Evolutionary conservation across 1,284 basidiomycete genomes (phyloP).

Genomic region (Earliella scabrosa): DNA sequence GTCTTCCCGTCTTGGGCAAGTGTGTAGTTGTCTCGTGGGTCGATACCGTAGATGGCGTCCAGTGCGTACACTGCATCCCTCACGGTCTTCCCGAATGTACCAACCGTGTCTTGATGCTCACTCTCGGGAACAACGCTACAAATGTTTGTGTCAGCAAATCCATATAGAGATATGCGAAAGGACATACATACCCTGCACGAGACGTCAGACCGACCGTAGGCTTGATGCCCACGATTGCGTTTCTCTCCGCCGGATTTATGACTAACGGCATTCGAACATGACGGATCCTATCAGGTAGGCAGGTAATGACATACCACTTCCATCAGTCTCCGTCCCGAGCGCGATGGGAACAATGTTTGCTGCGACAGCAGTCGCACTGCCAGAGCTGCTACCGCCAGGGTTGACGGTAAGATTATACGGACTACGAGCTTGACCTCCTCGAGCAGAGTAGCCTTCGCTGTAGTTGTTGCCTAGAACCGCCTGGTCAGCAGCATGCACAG

Average conservation of each 20-base stretch:
- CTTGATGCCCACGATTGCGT: conserved; percentile 56
- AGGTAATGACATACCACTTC: conserved; percentile 44
- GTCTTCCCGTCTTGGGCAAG: conserved; percentile 33
- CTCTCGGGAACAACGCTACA: conserved; percentile 53
- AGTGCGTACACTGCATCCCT: conserved; percentile 50
- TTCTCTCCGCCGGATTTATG: conserved; percentile 45
- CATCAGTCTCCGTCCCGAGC: conserved; percentile 70
- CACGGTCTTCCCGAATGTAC: conserved; percentile 51
- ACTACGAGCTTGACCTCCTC: conserved; percentile 64
- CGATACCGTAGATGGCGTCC: conserved; percentile 47
- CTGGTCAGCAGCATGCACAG: too few relatives aligned
- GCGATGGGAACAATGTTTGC: conserved; percentile 65
- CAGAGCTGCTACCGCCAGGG: conserved; percentile 69
- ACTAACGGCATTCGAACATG: conserved; percentile 43
- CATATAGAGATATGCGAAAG: not conserved
- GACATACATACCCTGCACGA: conserved; percentile 43
- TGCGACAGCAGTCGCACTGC: conserved; percentile 62
- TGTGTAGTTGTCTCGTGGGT: conserved; percentile 49
- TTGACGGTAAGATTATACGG: conserved; percentile 65
- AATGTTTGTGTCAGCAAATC: not conserved
- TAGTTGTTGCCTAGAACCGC: too few relatives aligned
- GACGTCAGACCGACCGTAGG: conserved; percentile 56
- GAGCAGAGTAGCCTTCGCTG: conserved; percentile 59
- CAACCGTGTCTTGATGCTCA: conserved; percentile 53
- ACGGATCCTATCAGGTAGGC: too few relatives aligned